These are phyloP conservation scores for Nymphaea thermarum DNA, from an alignment of 164 flowering plant genomes.

Conservation along the genomic window DNA sequence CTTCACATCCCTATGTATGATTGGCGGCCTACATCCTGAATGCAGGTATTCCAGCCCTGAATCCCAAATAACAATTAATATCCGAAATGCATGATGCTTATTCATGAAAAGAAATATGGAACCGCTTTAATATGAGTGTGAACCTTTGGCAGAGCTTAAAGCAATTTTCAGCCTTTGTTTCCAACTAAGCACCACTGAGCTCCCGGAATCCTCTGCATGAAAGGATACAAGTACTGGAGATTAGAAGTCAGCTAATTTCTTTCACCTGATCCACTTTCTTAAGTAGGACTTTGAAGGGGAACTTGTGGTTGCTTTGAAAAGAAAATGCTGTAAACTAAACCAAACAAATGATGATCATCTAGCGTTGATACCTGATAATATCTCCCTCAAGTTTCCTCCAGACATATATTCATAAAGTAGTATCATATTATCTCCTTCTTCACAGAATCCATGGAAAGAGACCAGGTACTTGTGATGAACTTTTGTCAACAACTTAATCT, in stretches of 20 bases:
- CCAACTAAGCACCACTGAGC: neutral
- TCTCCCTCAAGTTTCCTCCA: constrained; percentile 24
- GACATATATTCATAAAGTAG: constrained; percentile 46
- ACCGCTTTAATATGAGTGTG: neutral
- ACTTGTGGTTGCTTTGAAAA: neutral
- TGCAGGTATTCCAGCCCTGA: neutral
- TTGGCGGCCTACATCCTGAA: neutral
- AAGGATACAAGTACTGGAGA: neutral
- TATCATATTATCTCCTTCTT: constrained; percentile 21
- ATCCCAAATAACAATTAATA: neutral
- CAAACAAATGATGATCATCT: neutral
- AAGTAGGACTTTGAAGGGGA: too few relatives aligned
- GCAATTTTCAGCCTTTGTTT: neutral
- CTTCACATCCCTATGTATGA: neutral
- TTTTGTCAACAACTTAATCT: constrained; percentile 31
- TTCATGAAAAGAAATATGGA: neutral
- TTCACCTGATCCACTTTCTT: too few relatives aligned
- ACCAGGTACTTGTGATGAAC: constrained; percentile 42
- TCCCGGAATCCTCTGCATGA: neutral
- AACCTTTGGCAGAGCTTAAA: neutral
- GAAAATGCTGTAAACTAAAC: neutral
- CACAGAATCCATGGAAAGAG: constrained; percentile 34
- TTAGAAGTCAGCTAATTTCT: too few relatives aligned
- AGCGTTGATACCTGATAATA: constrained; percentile 21
- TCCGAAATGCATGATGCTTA: neutral